Evolutionary conservation across 2,329 filamentous ascomycete genomes (phyloP), one percentile per base, ranked within the genome.

Genomic region (Endocalyx cinctus): DNA sequence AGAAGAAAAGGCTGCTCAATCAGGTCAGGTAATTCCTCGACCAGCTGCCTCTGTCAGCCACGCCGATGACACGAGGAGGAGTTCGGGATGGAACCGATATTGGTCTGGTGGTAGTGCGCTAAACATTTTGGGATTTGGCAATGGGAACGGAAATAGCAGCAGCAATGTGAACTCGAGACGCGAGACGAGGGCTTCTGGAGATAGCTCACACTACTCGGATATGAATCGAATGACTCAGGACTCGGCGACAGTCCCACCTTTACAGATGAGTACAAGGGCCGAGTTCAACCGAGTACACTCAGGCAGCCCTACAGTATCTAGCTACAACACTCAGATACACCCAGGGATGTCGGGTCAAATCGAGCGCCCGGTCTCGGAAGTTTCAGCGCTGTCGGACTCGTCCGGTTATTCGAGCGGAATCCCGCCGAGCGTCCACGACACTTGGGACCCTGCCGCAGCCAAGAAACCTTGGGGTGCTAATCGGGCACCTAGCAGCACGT

Each of bases 61-160:
- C 33, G 54, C 70, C 31, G 69, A 65, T 30, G 61, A 60, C 27
- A 62, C 66, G 14, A 69, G 78, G 35, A 70, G 77, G 50, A 85
- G 80, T 47, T 86, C 82, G 4, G 82, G 82, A 29, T 87, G 83
- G 83, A 86, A 85, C 57, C 67, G 77, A 33, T 87, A 87, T 59
- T 87, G 84, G 74, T 84, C 82, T 11, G 82, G 81, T 31, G 83
- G 82, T 33, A 84, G 81, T 45, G 74, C 79, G 6, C 61, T 82
- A 35, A 81, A 82, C 49, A 73, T 82, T 16, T 64, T 84, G 6
- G 79, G 77, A 11, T 74, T 79, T 33, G 76, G 74, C 11, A 60
- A 54, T 31, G n/a, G n/a, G n/a, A n/a, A n/a, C n/a, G n/a, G n/a
- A n/a, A 59, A 59, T 34, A 54, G 55, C 33, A 57, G 51, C 22